These are phyloP conservation scores for Kregervanrija fluxuum DNA, from an alignment of 805 yeast genomes.

Conservation along the genomic window DNA sequence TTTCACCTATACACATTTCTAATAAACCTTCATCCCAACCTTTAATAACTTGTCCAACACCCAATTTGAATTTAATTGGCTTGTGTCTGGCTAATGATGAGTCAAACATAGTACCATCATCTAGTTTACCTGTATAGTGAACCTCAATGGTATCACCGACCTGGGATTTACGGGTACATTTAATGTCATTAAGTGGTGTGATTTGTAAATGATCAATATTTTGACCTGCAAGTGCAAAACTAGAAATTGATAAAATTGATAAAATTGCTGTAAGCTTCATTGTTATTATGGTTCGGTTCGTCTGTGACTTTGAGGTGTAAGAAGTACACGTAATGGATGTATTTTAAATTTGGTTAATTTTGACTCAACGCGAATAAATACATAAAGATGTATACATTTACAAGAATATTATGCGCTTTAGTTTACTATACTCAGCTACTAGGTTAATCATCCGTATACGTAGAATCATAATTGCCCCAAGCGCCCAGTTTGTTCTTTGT, in stretches of 20 bases:
- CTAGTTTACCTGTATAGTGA: slow-evolving; percentile 70
- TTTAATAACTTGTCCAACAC: slow-evolving; percentile 69
- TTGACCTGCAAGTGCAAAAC: neutral
- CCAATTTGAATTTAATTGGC: slow-evolving; percentile 70
- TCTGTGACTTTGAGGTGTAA: no score
- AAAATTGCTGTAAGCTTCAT: neutral
- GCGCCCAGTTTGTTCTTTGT: no score
- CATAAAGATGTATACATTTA: no score
- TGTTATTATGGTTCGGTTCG: no score
- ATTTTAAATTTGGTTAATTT: no score
- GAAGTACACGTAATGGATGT: no score
- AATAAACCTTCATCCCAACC: slow-evolving; percentile 90
- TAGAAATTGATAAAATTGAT: neutral
- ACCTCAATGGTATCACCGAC: slow-evolving; percentile 66
- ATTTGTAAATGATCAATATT: slow-evolving; percentile 12
- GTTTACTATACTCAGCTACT: no score
- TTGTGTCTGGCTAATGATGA: slow-evolving; percentile 54
- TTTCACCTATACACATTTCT: slow-evolving; percentile 85
- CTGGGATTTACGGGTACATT: slow-evolving; percentile 51
- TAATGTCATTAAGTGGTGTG: slow-evolving; percentile 36
- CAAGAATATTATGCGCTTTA: no score
- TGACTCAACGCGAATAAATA: no score
- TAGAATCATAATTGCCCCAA: no score
- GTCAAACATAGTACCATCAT: slow-evolving; percentile 69
- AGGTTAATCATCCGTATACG: no score